phyloP scores from a whole-genome alignment of 177 flowering plant genomes.

The Vitis hybrid region DNA sequence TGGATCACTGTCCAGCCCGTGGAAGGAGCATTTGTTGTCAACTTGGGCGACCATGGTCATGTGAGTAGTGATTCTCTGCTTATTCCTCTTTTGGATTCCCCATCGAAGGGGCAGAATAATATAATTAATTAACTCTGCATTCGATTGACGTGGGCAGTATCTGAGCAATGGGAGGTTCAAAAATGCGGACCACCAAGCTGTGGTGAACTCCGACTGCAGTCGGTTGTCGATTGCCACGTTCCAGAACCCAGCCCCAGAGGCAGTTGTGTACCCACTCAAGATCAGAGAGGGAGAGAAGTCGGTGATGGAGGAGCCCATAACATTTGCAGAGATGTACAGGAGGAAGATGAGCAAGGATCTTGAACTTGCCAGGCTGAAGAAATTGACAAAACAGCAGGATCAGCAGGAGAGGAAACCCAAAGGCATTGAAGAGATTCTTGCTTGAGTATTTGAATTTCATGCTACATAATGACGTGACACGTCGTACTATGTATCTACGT shows the following conservation, averaged over 20 bases:
- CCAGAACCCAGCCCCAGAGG: slow-evolving; percentile 88
- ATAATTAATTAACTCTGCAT: neutral
- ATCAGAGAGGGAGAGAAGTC: slow-evolving; percentile 78
- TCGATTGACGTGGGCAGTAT: slow-evolving; percentile 30
- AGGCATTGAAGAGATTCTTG: slow-evolving; percentile 41
- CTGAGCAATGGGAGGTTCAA: slow-evolving; percentile 93
- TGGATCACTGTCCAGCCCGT: slow-evolving; percentile 96
- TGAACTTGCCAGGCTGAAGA: slow-evolving; percentile 78
- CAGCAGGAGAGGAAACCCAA: slow-evolving; percentile 31
- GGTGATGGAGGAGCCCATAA: slow-evolving; percentile 65
- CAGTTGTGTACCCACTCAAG: slow-evolving; percentile 70
- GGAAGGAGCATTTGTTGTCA: slow-evolving; percentile 85
- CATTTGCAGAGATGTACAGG: slow-evolving; percentile 80
- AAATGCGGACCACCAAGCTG: slow-evolving; percentile 91
- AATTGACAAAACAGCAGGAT: slow-evolving; percentile 57
- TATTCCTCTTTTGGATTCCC: neutral
- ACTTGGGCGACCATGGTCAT: slow-evolving; percentile 91
- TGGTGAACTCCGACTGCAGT: slow-evolving; percentile 81
- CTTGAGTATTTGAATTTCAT: slow-evolving; percentile 17
- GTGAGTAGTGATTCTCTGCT: slow-evolving; percentile 39
- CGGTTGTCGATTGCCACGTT: slow-evolving; percentile 84
- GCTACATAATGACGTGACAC: no score
- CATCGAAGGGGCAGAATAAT: neutral
- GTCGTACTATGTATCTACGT: no score
- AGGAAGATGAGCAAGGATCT: slow-evolving; percentile 82